A percentile compares a stretch with the other conserved stretches of the same genome.
phyloP scores from a whole-genome alignment of 495 filamentous ascomycete species.

The Hamigera avellanea region DNA sequence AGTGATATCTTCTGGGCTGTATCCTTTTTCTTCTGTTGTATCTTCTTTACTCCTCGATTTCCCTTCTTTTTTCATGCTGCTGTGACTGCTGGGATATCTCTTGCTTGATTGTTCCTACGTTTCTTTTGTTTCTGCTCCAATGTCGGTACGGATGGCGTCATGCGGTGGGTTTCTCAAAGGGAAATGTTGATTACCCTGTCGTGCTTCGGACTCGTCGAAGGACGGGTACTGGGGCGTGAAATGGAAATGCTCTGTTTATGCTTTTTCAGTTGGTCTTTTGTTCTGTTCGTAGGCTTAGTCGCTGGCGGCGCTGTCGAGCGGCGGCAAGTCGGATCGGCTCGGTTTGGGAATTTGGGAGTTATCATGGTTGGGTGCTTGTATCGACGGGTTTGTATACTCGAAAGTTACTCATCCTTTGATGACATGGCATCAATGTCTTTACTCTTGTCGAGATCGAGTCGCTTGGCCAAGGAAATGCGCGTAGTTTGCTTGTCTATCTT shows the following conservation, averaged over 20 bases:
- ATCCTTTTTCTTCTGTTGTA: constrained; percentile 16
- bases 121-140: constrained; percentile 14
- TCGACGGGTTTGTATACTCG: too few species aligned
- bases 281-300: constrained; percentile 11
- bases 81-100: constrained; percentile 21
- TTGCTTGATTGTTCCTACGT: constrained; percentile 12
- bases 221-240: constrained; percentile 5
- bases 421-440: too few species aligned
- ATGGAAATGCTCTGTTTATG: constrained; percentile 4
- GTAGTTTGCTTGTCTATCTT: too few species aligned
- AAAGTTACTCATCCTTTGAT: too few species aligned
- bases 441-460: too few species aligned
- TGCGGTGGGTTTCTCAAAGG: constrained; percentile 28
- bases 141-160: constrained; percentile 31
- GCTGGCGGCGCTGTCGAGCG: too few species aligned
- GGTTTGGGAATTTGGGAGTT: too few species aligned
- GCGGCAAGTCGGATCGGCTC: too few species aligned
- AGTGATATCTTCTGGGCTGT: constrained; percentile 18
- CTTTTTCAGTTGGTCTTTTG: constrained; percentile 6
- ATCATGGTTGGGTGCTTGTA: too few species aligned
- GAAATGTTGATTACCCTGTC: constrained; percentile 13
- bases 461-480: too few species aligned
- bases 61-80: constrained; percentile 4
- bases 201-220: constrained; percentile 3
- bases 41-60: constrained; percentile 10